Percentiles rank a stretch among this genome's conserved stretches.
Evolutionary conservation across 1,284 basidiomycete species (phyloP).

Genomic region (Thecaphora frezii): DNA sequence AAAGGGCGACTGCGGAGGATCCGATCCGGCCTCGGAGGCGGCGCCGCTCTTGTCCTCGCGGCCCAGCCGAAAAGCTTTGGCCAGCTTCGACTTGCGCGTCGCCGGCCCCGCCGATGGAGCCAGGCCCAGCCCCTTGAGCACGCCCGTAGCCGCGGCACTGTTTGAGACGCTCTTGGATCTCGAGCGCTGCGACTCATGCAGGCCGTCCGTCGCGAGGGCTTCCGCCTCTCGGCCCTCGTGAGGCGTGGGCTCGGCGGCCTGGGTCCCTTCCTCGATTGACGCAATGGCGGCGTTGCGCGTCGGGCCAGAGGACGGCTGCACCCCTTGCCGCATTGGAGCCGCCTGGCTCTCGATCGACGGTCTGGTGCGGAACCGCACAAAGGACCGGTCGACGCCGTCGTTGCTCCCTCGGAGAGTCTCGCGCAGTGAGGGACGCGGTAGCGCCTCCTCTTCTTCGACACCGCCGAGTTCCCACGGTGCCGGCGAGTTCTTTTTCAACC

Average conservation of each 20-base stretch:
- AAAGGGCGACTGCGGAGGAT: not conserved
- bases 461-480: conserved; percentile 50
- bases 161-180: conserved; percentile 46
- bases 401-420: conserved; percentile 19
- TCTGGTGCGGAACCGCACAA: conserved; percentile 24
- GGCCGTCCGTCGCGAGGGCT: too few species aligned
- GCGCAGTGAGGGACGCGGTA: conserved; percentile 20
- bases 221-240: too few species aligned
- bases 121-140: conserved; percentile 49
- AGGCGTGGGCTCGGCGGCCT: too few species aligned
- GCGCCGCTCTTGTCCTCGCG: not conserved
- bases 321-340: conserved; percentile 8
- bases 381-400: conserved; percentile 27
- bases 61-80: conserved; percentile 41
- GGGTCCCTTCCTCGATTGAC: conserved; percentile 25
- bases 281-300: conserved; percentile 5
- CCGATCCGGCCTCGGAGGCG: too few species aligned
- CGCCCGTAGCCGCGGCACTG: conserved; percentile 34
- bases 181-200: conserved; percentile 29
- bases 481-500: conserved; percentile 49
- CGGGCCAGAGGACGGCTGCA: conserved; percentile 7
- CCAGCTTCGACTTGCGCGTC: conserved; percentile 43
- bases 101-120: conserved; percentile 32
- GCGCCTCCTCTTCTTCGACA: conserved; percentile 16
- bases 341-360: conserved; percentile 24